A percentile compares a stretch with the other conserved stretches of the same genome.
Evolutionary conservation across 371 early-diverging fungal species (phyloP).

Genomic region (Mortierella sp.): DNA sequence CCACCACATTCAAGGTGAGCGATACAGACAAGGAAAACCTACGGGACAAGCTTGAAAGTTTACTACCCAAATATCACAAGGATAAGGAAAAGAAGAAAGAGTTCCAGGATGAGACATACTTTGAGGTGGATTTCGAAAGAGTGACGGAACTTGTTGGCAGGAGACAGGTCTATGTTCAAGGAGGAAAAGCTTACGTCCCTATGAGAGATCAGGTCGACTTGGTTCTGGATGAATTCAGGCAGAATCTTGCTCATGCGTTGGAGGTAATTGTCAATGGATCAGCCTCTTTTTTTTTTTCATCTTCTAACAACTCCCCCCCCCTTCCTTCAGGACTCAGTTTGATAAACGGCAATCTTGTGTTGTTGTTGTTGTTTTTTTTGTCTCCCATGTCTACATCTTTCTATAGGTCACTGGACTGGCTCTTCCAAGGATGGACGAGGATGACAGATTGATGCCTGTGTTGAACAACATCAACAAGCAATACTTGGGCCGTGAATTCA

Average conservation of each 20-base stretch:
- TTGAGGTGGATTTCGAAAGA: slow-evolving; percentile 87
- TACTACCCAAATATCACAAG: slow-evolving; percentile 19
- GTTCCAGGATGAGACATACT: slow-evolving; percentile 56
- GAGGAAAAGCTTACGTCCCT: slow-evolving; percentile 90
- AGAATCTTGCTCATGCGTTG: slow-evolving; percentile 65
- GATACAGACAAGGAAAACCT: slow-evolving; percentile 45
- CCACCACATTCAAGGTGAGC: slow-evolving; percentile 42
- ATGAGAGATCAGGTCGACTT: slow-evolving; percentile 76
- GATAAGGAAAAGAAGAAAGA: slow-evolving; percentile 15
- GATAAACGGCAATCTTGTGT: too few species aligned
- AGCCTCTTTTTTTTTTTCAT: too few species aligned
- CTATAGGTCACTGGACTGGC: slow-evolving; percentile 71
- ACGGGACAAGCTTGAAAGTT: slow-evolving; percentile 48
- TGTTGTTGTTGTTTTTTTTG: too few species aligned
- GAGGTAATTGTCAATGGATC: slow-evolving; percentile 55
- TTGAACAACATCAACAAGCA: slow-evolving; percentile 88
- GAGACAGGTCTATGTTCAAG: slow-evolving; percentile 76
- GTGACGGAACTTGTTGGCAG: slow-evolving; percentile 80
- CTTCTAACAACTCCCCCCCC: too few species aligned
- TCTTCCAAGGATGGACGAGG: slow-evolving; percentile 92
- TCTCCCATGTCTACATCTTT: background rate
- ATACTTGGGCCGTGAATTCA: slow-evolving; percentile 74
- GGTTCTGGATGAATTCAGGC: slow-evolving; percentile 82
- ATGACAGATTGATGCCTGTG: slow-evolving; percentile 90
- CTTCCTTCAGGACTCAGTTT: too few species aligned